Percentiles rank a stretch among this genome's conserved stretches.
These are phyloP conservation scores for Fusarium equiseti DNA, from an alignment of 2,329 filamentous ascomycete species.

Conservation along the genomic window DNA sequence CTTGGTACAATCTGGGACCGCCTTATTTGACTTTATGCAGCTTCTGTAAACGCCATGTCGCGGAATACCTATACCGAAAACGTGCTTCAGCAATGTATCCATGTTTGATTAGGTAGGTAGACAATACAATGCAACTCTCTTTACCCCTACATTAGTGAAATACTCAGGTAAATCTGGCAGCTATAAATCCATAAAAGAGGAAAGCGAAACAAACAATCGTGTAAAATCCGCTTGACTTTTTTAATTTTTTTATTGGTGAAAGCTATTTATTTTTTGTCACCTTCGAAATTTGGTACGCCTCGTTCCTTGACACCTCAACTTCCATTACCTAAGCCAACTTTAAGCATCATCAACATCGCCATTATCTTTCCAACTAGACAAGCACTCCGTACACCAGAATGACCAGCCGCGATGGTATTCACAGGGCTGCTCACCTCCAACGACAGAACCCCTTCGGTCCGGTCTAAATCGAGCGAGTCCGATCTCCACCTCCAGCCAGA, in stretches of 20 bases:
- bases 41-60: neutral
- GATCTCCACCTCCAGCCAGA: constrained; percentile 52
- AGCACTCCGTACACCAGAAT: constrained; percentile 46
- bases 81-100: neutral
- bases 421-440: constrained; percentile 61
- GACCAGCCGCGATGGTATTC: constrained; percentile 62
- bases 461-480: constrained; percentile 49
- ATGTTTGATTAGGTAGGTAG: neutral
- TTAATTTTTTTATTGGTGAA: neutral
- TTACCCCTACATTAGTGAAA: neutral
- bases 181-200: neutral
- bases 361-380: constrained; percentile 14
- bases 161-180: neutral
- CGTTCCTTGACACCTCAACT: constrained; percentile 21
- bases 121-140: neutral
- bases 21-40: neutral
- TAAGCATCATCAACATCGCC: constrained; percentile 19
- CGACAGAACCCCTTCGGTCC: constrained; percentile 53
- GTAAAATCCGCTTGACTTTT: neutral
- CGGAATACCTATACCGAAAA: neutral
- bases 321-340: constrained; percentile 35
- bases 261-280: neutral
- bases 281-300: constrained; percentile 8
- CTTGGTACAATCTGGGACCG: neutral
- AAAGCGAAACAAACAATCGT: neutral